A percentile compares a stretch with the other conserved stretches of the same genome.
These are phyloP conservation scores for Acacia concinna DNA, from an alignment of 331 rosid genomes.

Conservation along the genomic window DNA sequence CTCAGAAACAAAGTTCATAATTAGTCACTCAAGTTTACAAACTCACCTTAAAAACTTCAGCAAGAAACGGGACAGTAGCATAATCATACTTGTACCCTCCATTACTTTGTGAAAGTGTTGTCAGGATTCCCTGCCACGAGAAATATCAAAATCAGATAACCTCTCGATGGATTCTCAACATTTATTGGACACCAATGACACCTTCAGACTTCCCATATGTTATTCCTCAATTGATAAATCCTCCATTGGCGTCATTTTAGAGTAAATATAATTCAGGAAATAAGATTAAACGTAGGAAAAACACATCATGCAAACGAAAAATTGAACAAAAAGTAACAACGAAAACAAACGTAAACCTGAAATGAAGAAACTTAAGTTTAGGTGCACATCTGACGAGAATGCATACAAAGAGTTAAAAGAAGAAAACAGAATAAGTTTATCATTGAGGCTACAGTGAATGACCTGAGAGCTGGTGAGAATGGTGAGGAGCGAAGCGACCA, in stretches of 20 bases:
- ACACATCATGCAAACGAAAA: neutral
- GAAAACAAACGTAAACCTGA: neutral
- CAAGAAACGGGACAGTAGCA: slow-evolving; percentile 93
- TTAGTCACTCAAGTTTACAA: neutral
- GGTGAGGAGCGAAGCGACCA: slow-evolving; percentile 62
- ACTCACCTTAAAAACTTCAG: slow-evolving; percentile 80
- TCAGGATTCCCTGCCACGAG: slow-evolving; percentile 70
- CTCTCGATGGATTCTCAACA: neutral
- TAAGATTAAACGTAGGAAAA: neutral
- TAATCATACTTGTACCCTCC: slow-evolving; percentile 77
- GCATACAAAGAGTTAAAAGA: neutral
- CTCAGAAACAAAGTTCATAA: slow-evolving; percentile 1
- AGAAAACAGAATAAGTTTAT: neutral
- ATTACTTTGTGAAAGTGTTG: slow-evolving; percentile 83
- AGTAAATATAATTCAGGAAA: neutral
- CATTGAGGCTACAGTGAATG: neutral
- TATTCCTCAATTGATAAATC: neutral
- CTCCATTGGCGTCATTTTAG: neutral
- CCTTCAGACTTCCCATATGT: neutral
- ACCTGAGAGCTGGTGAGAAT: slow-evolving; percentile 71
- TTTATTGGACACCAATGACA: neutral
- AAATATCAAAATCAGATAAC: slow-evolving; percentile 11
- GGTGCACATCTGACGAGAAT: neutral
- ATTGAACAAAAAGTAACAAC: neutral
- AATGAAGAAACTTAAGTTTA: slow-evolving; percentile 7